Evolutionary conservation across 1,284 basidiomycete genomes (phyloP), one percentile per base, ranked within the genome.

Genomic region (Porodaedalea pini): DNA sequence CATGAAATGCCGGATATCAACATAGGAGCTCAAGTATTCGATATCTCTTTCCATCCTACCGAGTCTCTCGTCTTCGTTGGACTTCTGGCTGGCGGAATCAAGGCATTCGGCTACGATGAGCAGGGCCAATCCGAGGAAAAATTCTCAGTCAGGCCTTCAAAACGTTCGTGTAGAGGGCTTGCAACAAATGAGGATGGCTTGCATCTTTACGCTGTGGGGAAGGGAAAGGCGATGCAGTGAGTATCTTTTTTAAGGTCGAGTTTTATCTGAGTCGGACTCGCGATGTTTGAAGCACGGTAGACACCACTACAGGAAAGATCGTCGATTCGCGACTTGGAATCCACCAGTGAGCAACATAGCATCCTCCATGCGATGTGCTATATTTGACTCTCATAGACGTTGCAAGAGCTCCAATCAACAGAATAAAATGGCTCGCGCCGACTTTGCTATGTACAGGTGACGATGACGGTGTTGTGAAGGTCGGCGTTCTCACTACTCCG

Each of bases 391-490:
- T 79, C 69, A 64, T 70, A 51, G 64, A 59, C 64, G 73, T 70
- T 68, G 62, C 60, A 73, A 94, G 92, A 54, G 81, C 87, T 29
- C 81, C 94, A 4, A 88, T 98, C 57, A 94, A 94, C 68, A 87
- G 93, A 57, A 78, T 94, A 37, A 86, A 84, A 66, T 76, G 78
- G 62, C 72, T 92, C 52, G 80, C 82, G 63, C 80, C 85, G 2
- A 80, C 86, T 67, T 72, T 94, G 59, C 70, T 96, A 13, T 85
- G 84, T 13, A 93, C 90, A 2, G 95, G 94, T 17, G 95, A 97
- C 67, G 95, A 98, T 68, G 92, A 96, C 58, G 94, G 95, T 37
- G 86, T 94, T 2, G 85, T 98, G 67, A 94, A 95, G 77, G 92
- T 91, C 56, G 45, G 78, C 68, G 1, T 48, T 32, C 7, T 27